These are phyloP conservation scores for Fusarium sterilihyphosum DNA, from an alignment of 2,329 filamentous ascomycete species.

Conservation along the genomic window DNA sequence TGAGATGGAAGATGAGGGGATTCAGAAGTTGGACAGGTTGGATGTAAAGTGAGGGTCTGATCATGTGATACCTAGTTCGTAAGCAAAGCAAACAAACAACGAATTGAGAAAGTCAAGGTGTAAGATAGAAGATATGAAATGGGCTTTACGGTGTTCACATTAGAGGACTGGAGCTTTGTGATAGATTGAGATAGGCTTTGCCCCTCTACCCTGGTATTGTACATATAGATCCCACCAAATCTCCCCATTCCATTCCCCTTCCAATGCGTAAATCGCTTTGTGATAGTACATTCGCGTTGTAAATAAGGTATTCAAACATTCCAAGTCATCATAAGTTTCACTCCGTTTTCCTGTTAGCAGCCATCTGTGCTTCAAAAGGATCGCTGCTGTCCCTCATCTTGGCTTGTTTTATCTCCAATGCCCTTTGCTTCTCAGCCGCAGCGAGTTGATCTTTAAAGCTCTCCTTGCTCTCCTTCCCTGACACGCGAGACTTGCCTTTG, in stretches of 20 bases:
- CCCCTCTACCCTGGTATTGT: slow-evolving; percentile 23
- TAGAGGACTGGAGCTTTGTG: not conserved
- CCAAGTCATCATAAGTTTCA: slow-evolving; percentile 7
- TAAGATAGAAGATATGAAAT: not conserved
- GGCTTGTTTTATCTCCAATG: slow-evolving; percentile 8
- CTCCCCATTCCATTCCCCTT: not conserved
- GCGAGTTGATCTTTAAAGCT: slow-evolving; percentile 19
- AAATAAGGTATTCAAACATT: slow-evolving; percentile 19
- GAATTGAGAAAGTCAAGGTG: not conserved
- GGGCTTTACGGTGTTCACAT: not conserved
- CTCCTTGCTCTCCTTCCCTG: slow-evolving; percentile 7
- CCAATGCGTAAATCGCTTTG: slow-evolving; percentile 26
- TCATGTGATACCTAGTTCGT: slow-evolving; percentile 41
- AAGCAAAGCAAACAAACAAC: not conserved
- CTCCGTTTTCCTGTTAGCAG: not conserved
- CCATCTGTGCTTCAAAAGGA: slow-evolving; percentile 19
- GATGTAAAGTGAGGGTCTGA: slow-evolving; percentile 31
- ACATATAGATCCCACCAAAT: slow-evolving; percentile 19
- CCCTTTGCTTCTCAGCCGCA: slow-evolving; percentile 9
- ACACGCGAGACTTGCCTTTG: not conserved
- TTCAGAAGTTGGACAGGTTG: slow-evolving; percentile 3
- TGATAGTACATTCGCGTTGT: slow-evolving; percentile 31
- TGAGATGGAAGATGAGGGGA: slow-evolving; percentile 25
- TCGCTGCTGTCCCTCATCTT: slow-evolving; percentile 10
- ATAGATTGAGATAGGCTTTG: slow-evolving; percentile 2